Percentiles rank a stretch among this genome's conserved stretches.
Conservation (phyloP, 2,329 filamentous ascomycete species). For the Monilinia fructigena region DNA sequence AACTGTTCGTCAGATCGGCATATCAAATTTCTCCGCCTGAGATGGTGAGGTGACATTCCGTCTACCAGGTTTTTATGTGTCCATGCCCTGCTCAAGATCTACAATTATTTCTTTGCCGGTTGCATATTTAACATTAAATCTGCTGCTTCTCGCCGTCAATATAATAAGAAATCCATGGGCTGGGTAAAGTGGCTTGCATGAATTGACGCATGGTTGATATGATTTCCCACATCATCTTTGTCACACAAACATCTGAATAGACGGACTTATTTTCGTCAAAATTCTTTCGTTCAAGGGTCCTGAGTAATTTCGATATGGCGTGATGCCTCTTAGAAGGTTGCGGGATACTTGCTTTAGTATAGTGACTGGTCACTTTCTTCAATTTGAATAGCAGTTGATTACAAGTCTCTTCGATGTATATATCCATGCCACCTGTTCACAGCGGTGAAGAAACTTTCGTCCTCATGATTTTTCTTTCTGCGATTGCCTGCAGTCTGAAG, state of each 20-base stretch:
- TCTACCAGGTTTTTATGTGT: not conserved
- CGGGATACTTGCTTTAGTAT: not conserved
- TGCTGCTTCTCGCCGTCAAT: not conserved
- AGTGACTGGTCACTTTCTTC: constrained; percentile 1
- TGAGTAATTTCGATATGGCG: not conserved
- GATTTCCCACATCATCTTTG: not conserved
- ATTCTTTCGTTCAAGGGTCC: not conserved
- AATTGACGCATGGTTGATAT: constrained; percentile 1
- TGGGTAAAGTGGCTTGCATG: constrained; percentile 12
- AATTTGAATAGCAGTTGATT: not conserved
- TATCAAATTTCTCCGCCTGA: not conserved
- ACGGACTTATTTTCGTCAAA: not conserved
- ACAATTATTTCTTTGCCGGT: not conserved
- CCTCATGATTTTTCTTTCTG: not conserved
- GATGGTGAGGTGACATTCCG: not conserved
- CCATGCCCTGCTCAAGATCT: not conserved
- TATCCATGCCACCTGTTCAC: not conserved
- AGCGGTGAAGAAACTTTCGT: not conserved
- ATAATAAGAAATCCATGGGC: not conserved
- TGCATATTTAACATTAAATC: not conserved
- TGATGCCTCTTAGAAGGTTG: not conserved
- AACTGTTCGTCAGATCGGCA: not conserved
- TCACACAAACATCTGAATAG: constrained; percentile 4
- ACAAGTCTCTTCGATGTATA: not conserved
- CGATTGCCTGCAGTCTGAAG: not conserved